phyloP scores from a whole-genome alignment of 306 rosid species.

The Cicer pinnatifidum region DNA sequence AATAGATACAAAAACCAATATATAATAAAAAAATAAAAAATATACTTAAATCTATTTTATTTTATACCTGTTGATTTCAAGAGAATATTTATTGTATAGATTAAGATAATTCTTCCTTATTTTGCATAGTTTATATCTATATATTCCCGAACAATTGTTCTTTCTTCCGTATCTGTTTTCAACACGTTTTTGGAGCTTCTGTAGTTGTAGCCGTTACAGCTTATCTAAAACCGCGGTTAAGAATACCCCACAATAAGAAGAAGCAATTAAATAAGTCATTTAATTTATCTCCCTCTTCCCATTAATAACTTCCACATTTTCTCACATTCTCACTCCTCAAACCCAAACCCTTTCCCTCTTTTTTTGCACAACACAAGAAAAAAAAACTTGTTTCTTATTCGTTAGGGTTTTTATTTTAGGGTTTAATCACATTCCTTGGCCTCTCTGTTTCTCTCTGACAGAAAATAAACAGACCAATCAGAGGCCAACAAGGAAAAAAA shows the following conservation, averaged over 20 bases:
- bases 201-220: neutral
- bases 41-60: too few relatives aligned
- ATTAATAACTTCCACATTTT: conserved; percentile 2
- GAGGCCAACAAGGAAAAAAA: neutral
- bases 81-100: too few relatives aligned
- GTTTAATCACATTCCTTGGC: neutral
- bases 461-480: conserved; percentile 29
- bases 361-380: too few relatives aligned
- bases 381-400: neutral
- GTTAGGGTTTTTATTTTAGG: too few relatives aligned
- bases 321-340: neutral
- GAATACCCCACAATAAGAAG: neutral
- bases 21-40: too few relatives aligned
- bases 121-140: too few relatives aligned
- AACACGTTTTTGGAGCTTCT: neutral
- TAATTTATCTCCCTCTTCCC: conserved; percentile 7
- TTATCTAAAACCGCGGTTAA: conserved; percentile 22
- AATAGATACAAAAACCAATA: too few relatives aligned
- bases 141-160: too few relatives aligned
- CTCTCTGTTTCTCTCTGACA: neutral
- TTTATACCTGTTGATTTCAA: too few relatives aligned
- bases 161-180: too few relatives aligned
- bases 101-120: too few relatives aligned
- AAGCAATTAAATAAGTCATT: neutral
- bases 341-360: too few relatives aligned